These are phyloP conservation scores for Lablab purpureus DNA, from an alignment of 306 rosid species.

Conservation along the genomic window DNA sequence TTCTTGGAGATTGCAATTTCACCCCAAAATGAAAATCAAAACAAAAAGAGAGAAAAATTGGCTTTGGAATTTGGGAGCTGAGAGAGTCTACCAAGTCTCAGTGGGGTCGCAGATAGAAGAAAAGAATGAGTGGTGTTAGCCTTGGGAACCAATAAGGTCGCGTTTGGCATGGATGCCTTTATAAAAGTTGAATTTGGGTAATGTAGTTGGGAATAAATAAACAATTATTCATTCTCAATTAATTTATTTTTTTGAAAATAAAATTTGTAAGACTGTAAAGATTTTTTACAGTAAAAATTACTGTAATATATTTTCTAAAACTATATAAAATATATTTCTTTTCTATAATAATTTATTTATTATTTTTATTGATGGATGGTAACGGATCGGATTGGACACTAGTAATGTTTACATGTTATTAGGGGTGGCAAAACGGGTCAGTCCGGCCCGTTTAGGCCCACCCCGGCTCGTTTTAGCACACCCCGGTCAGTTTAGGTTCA, in stretches of 20 bases:
- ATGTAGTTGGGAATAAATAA: background rate
- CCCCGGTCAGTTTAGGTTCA: too few relatives aligned
- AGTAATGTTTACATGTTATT: too few relatives aligned
- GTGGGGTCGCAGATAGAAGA: background rate
- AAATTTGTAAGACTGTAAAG: too few relatives aligned
- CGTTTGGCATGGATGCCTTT: background rate
- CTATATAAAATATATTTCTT: too few relatives aligned
- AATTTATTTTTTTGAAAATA: background rate
- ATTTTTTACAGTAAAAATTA: too few relatives aligned
- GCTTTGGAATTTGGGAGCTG: background rate
- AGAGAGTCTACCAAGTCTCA: background rate
- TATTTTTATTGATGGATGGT: too few relatives aligned
- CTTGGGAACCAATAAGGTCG: background rate
- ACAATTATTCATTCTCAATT: background rate
- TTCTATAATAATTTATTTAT: too few relatives aligned
- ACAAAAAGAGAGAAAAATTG: background rate
- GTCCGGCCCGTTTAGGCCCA: too few relatives aligned
- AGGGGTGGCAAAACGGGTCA: too few relatives aligned
- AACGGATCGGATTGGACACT: too few relatives aligned
- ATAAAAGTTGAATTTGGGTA: background rate
- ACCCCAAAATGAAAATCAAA: background rate
- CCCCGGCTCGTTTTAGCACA: too few relatives aligned
- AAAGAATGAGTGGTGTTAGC: background rate
- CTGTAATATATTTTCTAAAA: too few relatives aligned
- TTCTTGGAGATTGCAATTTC: background rate